Evolutionary conservation across 345 rosid species (phyloP).

Genomic region (Salix udensis): DNA sequence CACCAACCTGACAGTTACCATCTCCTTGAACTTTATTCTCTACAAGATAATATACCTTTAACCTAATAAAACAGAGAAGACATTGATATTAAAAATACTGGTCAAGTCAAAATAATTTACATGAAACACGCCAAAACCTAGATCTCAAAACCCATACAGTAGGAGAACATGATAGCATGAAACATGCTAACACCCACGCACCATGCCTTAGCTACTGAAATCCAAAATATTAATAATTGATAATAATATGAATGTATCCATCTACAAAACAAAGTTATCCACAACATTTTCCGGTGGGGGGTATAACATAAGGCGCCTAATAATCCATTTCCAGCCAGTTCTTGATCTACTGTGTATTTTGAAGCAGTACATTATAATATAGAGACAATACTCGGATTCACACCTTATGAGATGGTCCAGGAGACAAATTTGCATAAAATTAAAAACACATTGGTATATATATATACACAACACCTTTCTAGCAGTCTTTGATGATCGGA

Average conservation of each 20-base stretch:
- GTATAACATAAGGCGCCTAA: background rate
- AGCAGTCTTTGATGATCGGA: conserved; percentile 69
- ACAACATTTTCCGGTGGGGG: background rate
- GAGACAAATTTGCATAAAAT: background rate
- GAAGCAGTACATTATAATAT: background rate
- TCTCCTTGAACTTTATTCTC: conserved; percentile 69
- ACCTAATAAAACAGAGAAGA: conserved; percentile 28
- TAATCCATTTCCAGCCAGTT: background rate
- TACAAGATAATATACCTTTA: conserved; percentile 49
- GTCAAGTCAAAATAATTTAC: background rate
- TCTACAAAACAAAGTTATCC: background rate
- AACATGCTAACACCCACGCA: background rate
- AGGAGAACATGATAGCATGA: background rate
- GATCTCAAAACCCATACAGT: background rate
- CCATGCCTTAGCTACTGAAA: background rate
- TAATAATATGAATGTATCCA: background rate
- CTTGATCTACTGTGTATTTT: background rate
- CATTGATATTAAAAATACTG: background rate
- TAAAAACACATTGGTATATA: background rate
- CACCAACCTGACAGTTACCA: conserved; percentile 71
- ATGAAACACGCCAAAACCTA: background rate
- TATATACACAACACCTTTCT: conserved; percentile 34
- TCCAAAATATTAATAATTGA: background rate
- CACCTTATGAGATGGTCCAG: background rate
- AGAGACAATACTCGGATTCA: background rate